Evolutionary conservation across 163 green algal genomes (phyloP).

Genomic region (Botryococcus braunii): DNA sequence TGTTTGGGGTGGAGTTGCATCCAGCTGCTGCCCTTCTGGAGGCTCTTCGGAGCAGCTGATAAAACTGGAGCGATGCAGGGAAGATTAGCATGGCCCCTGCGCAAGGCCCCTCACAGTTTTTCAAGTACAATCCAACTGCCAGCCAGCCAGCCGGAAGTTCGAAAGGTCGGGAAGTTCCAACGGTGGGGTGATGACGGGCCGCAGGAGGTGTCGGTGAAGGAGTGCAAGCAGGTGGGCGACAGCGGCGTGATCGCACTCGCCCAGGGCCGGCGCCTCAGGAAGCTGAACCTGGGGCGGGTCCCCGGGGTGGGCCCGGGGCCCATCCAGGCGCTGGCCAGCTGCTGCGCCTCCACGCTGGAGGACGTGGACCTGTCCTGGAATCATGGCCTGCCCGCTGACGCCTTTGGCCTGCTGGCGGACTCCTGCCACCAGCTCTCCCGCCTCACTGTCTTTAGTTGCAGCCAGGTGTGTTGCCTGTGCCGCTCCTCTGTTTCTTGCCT

Average conservation of each 20-base stretch:
- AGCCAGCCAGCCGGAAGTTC: no score
- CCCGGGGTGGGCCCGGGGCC: constrained; percentile 11
- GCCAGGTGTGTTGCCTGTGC: no score
- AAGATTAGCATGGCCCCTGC: no score
- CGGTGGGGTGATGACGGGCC: no score
- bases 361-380: constrained; percentile 50
- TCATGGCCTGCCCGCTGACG: constrained; percentile 17
- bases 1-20: no score
- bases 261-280: constrained; percentile 21
- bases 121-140: no score
- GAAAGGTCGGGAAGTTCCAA: no score
- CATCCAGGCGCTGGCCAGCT: constrained; percentile 17
- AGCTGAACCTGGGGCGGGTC: constrained; percentile 24
- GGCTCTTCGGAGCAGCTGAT: no score
- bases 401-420: constrained; percentile 45
- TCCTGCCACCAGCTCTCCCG: constrained; percentile 24
- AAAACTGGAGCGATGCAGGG: no score
- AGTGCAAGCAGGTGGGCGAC: constrained; percentile 35
- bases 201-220: constrained; percentile 33
- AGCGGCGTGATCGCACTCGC: constrained; percentile 22
- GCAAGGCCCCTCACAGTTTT: no score
- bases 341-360: constrained; percentile 23
- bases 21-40: no score
- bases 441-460: constrained; percentile 49
- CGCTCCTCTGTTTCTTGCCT: no score